These are phyloP conservation scores for Hypoxylon sp. DNA, from an alignment of 2,329 filamentous ascomycete species.

Conservation along the genomic window DNA sequence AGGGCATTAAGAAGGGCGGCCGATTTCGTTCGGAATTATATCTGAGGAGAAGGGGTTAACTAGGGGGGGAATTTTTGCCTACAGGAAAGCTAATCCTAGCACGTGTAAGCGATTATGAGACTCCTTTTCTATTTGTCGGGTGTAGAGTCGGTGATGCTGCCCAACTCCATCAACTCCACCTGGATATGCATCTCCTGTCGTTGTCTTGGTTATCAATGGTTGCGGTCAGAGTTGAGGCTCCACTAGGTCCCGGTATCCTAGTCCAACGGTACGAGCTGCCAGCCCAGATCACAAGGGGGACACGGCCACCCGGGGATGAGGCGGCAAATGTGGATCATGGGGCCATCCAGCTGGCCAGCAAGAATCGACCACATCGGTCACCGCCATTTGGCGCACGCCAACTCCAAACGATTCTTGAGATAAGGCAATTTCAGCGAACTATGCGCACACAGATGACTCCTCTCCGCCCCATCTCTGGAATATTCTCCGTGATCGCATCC, in stretches of 20 bases:
- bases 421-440: slow-evolving; percentile 36
- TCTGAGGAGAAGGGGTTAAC: slow-evolving; percentile 35
- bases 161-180: slow-evolving; percentile 52
- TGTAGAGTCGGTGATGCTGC: slow-evolving; percentile 48
- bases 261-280: slow-evolving; percentile 42
- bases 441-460: slow-evolving; percentile 14
- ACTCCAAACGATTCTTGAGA: slow-evolving; percentile 31
- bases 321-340: slow-evolving; percentile 47
- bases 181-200: slow-evolving; percentile 47
- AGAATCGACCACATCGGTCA: slow-evolving; percentile 52
- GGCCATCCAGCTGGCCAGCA: slow-evolving; percentile 47
- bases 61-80: slow-evolving; percentile 20
- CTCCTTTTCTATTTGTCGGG: slow-evolving; percentile 40
- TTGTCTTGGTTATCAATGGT: slow-evolving; percentile 48
- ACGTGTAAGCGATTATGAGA: slow-evolving; percentile 32
- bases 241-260: slow-evolving; percentile 45
- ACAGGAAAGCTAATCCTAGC: slow-evolving; percentile 26
- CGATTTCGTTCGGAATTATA: slow-evolving; percentile 43
- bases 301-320: slow-evolving; percentile 45
- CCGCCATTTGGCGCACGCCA: slow-evolving; percentile 48
- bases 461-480: slow-evolving; percentile 16
- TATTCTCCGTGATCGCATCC: slow-evolving; percentile 33
- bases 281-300: slow-evolving; percentile 42
- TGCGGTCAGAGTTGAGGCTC: slow-evolving; percentile 38
- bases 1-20: slow-evolving; percentile 36